Evolutionary conservation across 2,329 filamentous ascomycete species (phyloP), one percentile per base, ranked within the genome.

Genomic region (Hysterium pulicare): DNA sequence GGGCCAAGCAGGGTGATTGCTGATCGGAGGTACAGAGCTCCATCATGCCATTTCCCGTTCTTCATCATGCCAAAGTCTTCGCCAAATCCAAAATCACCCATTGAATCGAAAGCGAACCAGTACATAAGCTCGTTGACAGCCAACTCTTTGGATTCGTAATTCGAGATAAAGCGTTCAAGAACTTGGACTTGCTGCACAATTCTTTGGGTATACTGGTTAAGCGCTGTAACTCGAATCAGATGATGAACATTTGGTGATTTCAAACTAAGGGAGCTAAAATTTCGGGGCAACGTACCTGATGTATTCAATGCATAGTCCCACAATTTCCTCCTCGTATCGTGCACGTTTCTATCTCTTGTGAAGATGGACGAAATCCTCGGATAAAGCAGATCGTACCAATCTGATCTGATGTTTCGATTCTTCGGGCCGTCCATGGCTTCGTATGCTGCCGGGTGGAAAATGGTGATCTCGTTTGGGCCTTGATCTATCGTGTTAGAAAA

Each of bases 71-170:
- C 44, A 22, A 51, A 51, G 28, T 45, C 42, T 28, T 51, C 28
- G 6, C 44, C 44, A 32, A 51, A 51, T n/a, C 33, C 21, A 15
- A 51, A 19, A 15, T 51, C 46, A 20, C 49, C 49, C 49, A 51
- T 51, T 2, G 40, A 37, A 32, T 51, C 49, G 31, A 49, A 51
- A 7, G 41, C 36, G 28, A 45, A 51, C 49, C 49, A 51, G 5
- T 37, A 36, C 46, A 51, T 49, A 19, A 49, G 17, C 9, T 51
- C 47, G 20, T 45, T 39, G 16, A 51, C 26, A 16, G 47, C 30
- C 11, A 47, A 42, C 13, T 37, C 34, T n/a, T 39, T 26, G 9
- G 21, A 21, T 3, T 16, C 26, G 13, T 40, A 43, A 8, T 15
- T 19, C 19, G 9, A 19, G 21, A 43, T 40, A 19, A 19, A 33